A percentile compares a stretch with the other conserved stretches of the same genome.
phyloP scores from a whole-genome alignment of 371 early-diverging fungal species.

The Catenaria anguillulae region DNA sequence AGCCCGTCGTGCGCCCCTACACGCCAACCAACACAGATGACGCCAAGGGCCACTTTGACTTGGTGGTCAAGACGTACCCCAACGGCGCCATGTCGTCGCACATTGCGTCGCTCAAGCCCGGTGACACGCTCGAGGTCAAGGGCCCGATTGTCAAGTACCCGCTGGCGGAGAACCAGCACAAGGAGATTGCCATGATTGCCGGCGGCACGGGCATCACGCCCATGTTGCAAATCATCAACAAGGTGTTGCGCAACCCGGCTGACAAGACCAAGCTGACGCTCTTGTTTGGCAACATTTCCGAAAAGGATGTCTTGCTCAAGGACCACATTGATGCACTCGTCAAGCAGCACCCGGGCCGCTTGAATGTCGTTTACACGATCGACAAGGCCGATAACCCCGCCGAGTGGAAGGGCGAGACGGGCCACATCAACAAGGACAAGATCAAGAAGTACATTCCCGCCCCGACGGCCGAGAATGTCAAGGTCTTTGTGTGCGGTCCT shows the following conservation, averaged over 20 bases:
- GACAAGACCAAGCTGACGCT: conserved; percentile 75
- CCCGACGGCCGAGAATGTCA: conserved; percentile 28
- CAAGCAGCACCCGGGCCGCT: conserved; percentile 51
- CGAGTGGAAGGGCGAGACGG: conserved; percentile 47
- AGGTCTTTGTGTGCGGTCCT: conserved; percentile 85
- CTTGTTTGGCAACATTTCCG: conserved; percentile 71
- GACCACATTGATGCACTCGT: conserved; percentile 58
- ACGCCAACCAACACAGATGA: conserved; percentile 67
- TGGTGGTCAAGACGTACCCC: conserved; percentile 66
- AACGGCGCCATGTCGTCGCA: conserved; percentile 60
- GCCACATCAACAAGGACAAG: conserved; percentile 45
- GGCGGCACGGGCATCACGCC: conserved; percentile 94
- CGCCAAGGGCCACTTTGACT: conserved; percentile 61
- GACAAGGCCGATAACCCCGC: conserved; percentile 35
- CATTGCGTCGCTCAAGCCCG: conserved; percentile 58
- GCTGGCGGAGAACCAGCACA: conserved; percentile 54
- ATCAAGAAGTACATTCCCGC: conserved; percentile 46
- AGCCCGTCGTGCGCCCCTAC: conserved; percentile 66
- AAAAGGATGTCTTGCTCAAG: conserved; percentile 70
- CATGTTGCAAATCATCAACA: conserved; percentile 50
- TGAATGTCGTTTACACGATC: conserved; percentile 65
- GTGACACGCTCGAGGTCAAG: conserved; percentile 72
- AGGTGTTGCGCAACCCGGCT: conserved; percentile 32
- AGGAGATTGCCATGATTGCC: conserved; percentile 66
- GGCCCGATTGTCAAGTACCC: conserved; percentile 78